Conservation (phyloP, 108 stramenopile genomes). For the Seminavis robusta region DNA sequence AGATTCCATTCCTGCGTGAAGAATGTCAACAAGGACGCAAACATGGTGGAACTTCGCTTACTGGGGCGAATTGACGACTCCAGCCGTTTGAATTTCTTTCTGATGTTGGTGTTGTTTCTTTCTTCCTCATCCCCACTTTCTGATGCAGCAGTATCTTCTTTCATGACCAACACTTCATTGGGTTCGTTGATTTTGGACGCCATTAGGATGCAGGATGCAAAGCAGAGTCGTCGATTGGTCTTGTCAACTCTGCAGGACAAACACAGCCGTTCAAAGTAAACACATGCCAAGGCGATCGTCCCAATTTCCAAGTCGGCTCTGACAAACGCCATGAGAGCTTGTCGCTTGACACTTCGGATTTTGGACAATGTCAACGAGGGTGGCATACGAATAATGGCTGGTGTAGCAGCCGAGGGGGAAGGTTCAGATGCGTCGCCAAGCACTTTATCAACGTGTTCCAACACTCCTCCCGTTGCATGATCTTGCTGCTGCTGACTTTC, state of each 20-base stretch:
- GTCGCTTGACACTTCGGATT: constrained; percentile 82
- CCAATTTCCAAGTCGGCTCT: constrained; percentile 78
- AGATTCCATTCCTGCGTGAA: constrained; percentile 86
- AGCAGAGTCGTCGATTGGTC: constrained; percentile 82
- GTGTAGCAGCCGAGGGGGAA: background rate
- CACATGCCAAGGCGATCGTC: constrained; percentile 84
- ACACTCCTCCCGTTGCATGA: background rate
- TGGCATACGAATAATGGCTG: constrained; percentile 70
- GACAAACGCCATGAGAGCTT: constrained; percentile 72
- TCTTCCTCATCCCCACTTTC: constrained; percentile 25
- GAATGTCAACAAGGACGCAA: constrained; percentile 78
- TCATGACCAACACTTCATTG: constrained; percentile 59
- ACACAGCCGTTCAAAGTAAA: constrained; percentile 92
- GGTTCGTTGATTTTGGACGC: constrained; percentile 87
- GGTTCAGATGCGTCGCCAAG: constrained; percentile 19
- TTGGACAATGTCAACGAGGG: constrained; percentile 90
- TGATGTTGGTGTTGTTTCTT: background rate
- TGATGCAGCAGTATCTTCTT: background rate
- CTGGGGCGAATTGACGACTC: constrained; percentile 64
- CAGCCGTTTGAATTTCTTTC: constrained; percentile 26
- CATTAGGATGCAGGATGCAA: constrained; percentile 90
- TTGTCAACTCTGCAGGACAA: constrained; percentile 92
- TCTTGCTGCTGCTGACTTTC: constrained; percentile 22
- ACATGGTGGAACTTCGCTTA: constrained; percentile 59
- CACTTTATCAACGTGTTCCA: background rate